Base-by-base conservation (phyloP, 2,329 filamentous ascomycete genomes). In the Trichoderma asperellum region DNA sequence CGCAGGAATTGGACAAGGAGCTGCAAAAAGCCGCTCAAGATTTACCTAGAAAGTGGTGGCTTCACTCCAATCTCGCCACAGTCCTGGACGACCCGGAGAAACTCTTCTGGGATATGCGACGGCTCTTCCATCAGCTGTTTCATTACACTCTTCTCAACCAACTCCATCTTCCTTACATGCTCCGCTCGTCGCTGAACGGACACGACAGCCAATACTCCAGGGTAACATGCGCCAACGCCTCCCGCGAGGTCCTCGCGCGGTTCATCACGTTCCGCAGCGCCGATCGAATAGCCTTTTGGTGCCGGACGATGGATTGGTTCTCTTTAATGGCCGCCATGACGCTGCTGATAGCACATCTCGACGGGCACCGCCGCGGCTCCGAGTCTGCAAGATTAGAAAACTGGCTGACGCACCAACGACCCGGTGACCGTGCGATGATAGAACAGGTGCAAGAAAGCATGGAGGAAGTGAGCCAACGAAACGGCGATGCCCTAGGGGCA, bases 121-220 rank as follows among this genome's bases (percentile, higher is more conserved):
- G 79, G 5, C 70, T 81, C 18, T 68, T 75, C 53, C 71, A 75
- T n/a, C 81, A 83, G 60, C 71, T 81, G 11, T 72, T 76, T n/a
- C 77, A 83, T 70, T 80, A 80, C 68, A 75, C 77, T 65, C 73
- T 83, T 8, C 71, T 83, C 2, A 76, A 76, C 57, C 79, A 79
- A 64, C 76, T 83, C 0, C 81, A 83, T 69, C 73, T 83, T 0
- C 82, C 82, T 0, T 82, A 79, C 68, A 75, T 81, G 67, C 70
- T 83, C 10, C 73, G 72, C 24, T 57, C 34, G 27, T 74, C 43
- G 14, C 53, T 68, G 5, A 63, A 76, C 21, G 43, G 40, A 18
- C 8, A 16, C 11, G 68, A 72, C 52, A 75, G 76, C 55, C 74
- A 77, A 5, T 80, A 81, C 71, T 79, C 76, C 61, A 77, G 74